phyloP scores from a whole-genome alignment of 805 yeast species.

The Yarrowia osloensis region DNA sequence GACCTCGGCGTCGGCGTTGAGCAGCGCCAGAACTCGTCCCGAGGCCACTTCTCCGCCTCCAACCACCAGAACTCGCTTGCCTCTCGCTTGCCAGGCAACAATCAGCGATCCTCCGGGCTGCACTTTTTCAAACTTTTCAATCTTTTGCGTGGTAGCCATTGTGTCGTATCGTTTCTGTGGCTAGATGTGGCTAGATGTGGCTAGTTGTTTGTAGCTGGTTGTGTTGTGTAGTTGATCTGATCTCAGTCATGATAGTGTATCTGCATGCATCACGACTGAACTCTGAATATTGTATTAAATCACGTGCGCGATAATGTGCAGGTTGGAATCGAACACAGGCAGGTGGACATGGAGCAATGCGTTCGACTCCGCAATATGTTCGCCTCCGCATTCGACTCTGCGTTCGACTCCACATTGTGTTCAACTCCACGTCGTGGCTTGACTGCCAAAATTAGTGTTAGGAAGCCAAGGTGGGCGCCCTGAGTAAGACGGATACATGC shows the following conservation, averaged over 20 bases:
- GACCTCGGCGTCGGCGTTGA: conserved; percentile 69
- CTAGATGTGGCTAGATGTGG: background rate
- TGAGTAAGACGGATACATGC: no score
- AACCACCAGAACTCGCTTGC: conserved; percentile 65
- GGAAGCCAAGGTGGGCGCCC: no score
- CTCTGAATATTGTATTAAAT: background rate
- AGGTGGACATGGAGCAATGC: no score
- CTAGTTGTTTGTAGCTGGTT: no score
- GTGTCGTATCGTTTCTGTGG: background rate
- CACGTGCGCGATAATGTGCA: background rate
- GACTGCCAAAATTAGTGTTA: no score
- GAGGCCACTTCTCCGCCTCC: conserved; percentile 74
- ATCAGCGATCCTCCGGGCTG: conserved; percentile 54
- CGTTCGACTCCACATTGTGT: no score
- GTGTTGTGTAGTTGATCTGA: background rate
- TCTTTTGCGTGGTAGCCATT: background rate
- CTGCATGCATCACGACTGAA: conserved; percentile 14
- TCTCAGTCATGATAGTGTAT: conserved; percentile 18
- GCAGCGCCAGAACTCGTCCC: conserved; percentile 64
- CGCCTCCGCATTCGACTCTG: no score
- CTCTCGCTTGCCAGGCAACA: conserved; percentile 73
- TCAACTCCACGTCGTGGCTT: no score
- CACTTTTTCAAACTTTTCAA: background rate
- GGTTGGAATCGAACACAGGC: background rate
- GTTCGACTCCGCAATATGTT: no score